phyloP scores from a whole-genome alignment of 345 rosid species.

The Eucalyptus microcorys region DNA sequence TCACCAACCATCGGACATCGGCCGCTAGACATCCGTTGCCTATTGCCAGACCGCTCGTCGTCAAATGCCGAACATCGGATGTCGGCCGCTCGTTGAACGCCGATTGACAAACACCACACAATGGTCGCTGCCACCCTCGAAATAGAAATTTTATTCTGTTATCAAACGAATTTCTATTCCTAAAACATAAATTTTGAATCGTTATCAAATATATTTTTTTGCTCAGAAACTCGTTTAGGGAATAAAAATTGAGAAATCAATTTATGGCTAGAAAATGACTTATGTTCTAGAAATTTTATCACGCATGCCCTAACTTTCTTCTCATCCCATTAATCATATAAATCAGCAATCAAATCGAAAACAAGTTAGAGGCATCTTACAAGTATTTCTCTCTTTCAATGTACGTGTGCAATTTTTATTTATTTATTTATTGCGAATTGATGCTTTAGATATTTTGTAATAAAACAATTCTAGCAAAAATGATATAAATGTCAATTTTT shows the following conservation, averaged over 20 bases:
- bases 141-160: no score
- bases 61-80: no score
- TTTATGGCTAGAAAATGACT: no score
- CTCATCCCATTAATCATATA: not conserved
- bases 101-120: fast-evolving
- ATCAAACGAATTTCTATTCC: fast-evolving
- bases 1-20: no score
- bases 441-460: not conserved
- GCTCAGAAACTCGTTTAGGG: fast-evolving
- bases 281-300: no score
- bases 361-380: not conserved
- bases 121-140: no score
- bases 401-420: not conserved
- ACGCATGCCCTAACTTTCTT: not conserved
- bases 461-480: not conserved
- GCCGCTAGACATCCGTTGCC: fast-evolving
- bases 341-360: not conserved
- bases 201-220: no score
- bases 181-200: no score
- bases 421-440: not conserved
- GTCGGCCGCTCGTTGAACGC: fast-evolving
- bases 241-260: no score
- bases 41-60: fast-evolving
- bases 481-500: not conserved
- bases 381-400: not conserved